These are phyloP conservation scores for Glonium stellatum DNA, from an alignment of 495 filamentous ascomycete genomes.

Conservation along the genomic window DNA sequence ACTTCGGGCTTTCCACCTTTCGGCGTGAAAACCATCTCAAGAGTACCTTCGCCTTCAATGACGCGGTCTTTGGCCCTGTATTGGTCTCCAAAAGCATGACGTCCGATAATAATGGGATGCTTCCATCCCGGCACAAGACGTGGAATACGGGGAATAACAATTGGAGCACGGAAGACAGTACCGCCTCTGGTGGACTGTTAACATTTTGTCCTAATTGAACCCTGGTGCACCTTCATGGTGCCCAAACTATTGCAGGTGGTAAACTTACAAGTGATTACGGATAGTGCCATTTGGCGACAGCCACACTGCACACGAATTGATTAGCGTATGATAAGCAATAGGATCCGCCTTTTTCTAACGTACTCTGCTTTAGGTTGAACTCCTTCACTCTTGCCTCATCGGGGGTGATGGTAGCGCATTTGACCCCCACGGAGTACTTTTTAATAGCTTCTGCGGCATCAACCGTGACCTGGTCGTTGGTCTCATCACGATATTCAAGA, in stretches of 20 bases:
- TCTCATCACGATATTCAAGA: constrained; percentile 89
- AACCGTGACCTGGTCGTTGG: constrained; percentile 88
- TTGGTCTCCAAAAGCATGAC: constrained; percentile 97
- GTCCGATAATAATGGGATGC: constrained; percentile 96
- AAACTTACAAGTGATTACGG: constrained; percentile 68
- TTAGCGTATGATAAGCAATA: not conserved
- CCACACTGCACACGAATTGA: constrained; percentile 63
- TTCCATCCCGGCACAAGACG: constrained; percentile 94
- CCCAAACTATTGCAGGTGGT: not conserved
- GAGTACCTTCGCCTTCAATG: constrained; percentile 69
- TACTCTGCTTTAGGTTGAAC: constrained; percentile 96
- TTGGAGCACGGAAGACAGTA: constrained; percentile 97
- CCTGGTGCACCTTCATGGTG: too few species aligned
- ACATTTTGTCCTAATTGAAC: not conserved
- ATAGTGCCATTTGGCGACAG: constrained; percentile 97
- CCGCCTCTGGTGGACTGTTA: constrained; percentile 54
- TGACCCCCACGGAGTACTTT: constrained; percentile 97
- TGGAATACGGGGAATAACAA: constrained; percentile 87
- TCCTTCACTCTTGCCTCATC: constrained; percentile 95
- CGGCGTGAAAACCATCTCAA: constrained; percentile 92
- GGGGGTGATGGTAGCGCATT: constrained; percentile 98
- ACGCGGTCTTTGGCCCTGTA: constrained; percentile 92
- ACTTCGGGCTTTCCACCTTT: constrained; percentile 71
- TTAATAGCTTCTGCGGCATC: constrained; percentile 96
- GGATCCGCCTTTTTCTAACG: constrained; percentile 21